phyloP scores from a whole-genome alignment of 129 eudicot genomes.

The Helianthus tuberosus region DNA sequence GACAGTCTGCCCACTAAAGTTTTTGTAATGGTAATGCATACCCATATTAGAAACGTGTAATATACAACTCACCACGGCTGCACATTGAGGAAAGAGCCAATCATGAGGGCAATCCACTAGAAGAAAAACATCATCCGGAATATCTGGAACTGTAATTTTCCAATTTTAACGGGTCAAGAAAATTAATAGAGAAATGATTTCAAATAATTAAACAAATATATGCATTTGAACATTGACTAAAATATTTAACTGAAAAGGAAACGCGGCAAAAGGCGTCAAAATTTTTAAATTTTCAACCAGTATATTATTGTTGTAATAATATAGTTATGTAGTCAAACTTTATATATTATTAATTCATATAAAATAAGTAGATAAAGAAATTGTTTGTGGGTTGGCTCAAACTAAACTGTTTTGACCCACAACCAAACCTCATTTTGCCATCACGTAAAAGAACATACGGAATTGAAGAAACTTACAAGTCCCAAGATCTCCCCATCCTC shows the following conservation, averaged over 20 bases:
- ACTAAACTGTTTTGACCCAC: background rate
- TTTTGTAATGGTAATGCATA: background rate
- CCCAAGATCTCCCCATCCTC: slow-evolving; percentile 99
- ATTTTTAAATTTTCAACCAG: no score
- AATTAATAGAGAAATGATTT: background rate
- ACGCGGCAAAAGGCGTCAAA: background rate
- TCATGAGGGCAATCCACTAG: slow-evolving; percentile 92
- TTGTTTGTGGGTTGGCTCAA: background rate
- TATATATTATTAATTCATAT: background rate
- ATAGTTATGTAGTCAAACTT: background rate
- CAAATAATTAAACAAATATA: slow-evolving; percentile 11
- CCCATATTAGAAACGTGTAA: background rate
- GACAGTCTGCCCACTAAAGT: background rate
- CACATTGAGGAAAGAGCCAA: slow-evolving; percentile 97
- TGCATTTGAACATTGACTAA: background rate
- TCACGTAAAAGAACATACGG: no score
- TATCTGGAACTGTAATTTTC: slow-evolving; percentile 57
- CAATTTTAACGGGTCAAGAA: slow-evolving; percentile 7
- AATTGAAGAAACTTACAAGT: slow-evolving; percentile 59
- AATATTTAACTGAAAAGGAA: background rate
- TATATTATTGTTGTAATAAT: background rate
- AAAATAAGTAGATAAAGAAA: background rate
- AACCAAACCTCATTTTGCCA: background rate
- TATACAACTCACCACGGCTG: slow-evolving; percentile 83
- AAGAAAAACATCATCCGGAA: slow-evolving; percentile 71